phyloP scores from a whole-genome alignment of 2,329 filamentous ascomycete species.

The Aspergillus aculeatinus region DNA sequence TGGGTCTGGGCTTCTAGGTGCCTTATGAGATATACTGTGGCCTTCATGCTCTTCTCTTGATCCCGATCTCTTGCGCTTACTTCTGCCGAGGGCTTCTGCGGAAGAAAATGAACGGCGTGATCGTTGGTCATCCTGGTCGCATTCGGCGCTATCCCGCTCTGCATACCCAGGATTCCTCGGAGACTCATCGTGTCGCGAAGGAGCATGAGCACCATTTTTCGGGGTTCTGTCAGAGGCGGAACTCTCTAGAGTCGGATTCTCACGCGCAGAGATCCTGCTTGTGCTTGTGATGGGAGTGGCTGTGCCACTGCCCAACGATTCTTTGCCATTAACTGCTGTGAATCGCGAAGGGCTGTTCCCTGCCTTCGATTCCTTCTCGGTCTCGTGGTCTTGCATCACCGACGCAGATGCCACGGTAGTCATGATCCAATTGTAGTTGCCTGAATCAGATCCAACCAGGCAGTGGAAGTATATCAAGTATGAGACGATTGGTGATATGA shows the following conservation, averaged over 20 bases:
- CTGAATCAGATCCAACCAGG: not conserved
- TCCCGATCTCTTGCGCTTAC: slow-evolving; percentile 66
- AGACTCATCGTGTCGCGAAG: slow-evolving; percentile 41
- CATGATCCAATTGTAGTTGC: slow-evolving; percentile 24
- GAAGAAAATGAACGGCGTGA: slow-evolving; percentile 29
- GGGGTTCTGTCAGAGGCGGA: not conserved
- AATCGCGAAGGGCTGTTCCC: slow-evolving; percentile 47
- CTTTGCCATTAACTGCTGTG: slow-evolving; percentile 48
- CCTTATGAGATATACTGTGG: slow-evolving; percentile 33
- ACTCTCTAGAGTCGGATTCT: slow-evolving; percentile 13
- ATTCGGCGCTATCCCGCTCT: slow-evolving; percentile 39
- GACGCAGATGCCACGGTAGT: slow-evolving; percentile 37
- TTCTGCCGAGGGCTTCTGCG: slow-evolving; percentile 45
- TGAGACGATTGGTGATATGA: not conserved
- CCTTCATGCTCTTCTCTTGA: slow-evolving; percentile 53
- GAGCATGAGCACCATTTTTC: slow-evolving; percentile 21
- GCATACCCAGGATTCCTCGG: slow-evolving; percentile 51
- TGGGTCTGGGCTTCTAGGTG: slow-evolving; percentile 41
- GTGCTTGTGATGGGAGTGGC: slow-evolving; percentile 14
- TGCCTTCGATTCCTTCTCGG: slow-evolving; percentile 35
- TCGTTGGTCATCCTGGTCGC: slow-evolving; percentile 23
- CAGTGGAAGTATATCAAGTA: not conserved
- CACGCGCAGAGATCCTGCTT: slow-evolving; percentile 19
- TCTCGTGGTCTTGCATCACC: slow-evolving; percentile 34
- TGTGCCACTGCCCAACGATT: slow-evolving; percentile 20